These are phyloP conservation scores for Cenchrus purpureus DNA, from an alignment of 176 grass and related monocot genomes.

Conservation along the genomic window DNA sequence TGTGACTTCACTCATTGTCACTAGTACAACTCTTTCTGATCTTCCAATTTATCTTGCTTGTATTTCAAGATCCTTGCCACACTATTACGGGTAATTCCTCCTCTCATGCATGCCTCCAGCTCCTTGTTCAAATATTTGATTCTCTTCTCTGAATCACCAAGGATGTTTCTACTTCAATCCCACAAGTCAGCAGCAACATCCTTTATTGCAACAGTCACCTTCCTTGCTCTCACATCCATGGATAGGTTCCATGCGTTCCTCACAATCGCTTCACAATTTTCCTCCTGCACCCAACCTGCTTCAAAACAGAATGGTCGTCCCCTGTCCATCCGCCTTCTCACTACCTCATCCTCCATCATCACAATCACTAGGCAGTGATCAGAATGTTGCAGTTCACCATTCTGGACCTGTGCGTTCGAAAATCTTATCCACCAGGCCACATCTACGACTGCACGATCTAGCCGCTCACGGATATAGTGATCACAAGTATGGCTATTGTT, in stretches of 20 bases:
- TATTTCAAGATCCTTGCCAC: neutral
- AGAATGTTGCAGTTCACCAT: neutral
- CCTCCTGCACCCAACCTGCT: neutral
- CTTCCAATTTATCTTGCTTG: neutral
- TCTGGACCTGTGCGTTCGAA: fast-evolving
- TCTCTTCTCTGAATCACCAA: neutral
- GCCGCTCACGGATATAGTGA: neutral
- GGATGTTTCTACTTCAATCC: neutral
- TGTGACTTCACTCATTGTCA: neutral
- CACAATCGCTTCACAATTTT: neutral
- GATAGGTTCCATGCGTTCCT: neutral
- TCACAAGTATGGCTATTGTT: neutral
- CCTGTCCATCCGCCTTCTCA: too few species aligned
- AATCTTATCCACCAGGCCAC: fast-evolving
- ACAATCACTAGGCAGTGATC: neutral
- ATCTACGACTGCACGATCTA: neutral
- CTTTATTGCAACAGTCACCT: too few species aligned
- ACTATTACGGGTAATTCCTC: too few species aligned
- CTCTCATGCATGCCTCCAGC: neutral
- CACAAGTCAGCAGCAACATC: neutral
- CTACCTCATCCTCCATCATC: too few species aligned
- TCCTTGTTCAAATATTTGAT: too few species aligned
- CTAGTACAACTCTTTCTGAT: neutral
- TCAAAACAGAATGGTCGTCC: neutral
- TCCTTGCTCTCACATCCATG: neutral